A percentile compares a stretch with the other conserved stretches of the same genome.
These are phyloP conservation scores for Xylaria intraflava DNA, from an alignment of 495 filamentous ascomycete genomes.

Conservation along the genomic window DNA sequence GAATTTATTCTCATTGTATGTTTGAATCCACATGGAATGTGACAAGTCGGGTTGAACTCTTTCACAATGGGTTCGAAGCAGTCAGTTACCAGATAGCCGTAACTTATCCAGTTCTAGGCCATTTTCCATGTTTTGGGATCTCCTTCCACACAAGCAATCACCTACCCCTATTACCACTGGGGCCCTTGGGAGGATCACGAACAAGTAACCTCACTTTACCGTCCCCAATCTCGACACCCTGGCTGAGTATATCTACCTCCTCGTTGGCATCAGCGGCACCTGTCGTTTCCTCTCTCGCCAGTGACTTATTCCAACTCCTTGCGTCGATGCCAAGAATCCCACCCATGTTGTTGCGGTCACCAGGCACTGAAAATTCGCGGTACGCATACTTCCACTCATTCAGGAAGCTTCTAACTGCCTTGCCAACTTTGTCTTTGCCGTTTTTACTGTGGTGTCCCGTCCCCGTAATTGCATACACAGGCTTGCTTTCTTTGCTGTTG, in stretches of 20 bases:
- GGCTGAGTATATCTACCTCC: constrained; percentile 52
- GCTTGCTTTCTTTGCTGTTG: constrained; percentile 62
- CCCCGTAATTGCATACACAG: constrained; percentile 92
- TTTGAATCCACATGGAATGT: background rate
- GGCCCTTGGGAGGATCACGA: constrained; percentile 48
- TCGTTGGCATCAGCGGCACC: constrained; percentile 45
- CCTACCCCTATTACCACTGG: constrained; percentile 32
- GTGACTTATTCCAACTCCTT: constrained; percentile 73
- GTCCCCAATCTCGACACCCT: constrained; percentile 53
- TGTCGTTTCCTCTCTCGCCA: constrained; percentile 43
- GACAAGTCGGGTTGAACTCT: background rate
- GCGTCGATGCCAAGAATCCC: constrained; percentile 94
- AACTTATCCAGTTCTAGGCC: background rate
- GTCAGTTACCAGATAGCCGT: background rate
- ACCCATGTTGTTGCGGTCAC: constrained; percentile 82
- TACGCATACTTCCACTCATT: constrained; percentile 96
- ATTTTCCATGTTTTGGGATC: background rate
- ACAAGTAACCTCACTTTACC: constrained; percentile 55
- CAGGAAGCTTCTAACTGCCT: constrained; percentile 82
- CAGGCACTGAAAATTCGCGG: constrained; percentile 91
- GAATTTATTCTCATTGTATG: background rate
- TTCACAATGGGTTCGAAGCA: background rate
- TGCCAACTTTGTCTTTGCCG: constrained; percentile 97
- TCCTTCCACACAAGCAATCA: constrained; percentile 20
- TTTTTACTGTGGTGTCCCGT: constrained; percentile 98